Evolutionary conservation across 495 filamentous ascomycete genomes (phyloP), one percentile per base, ranked within the genome.

Genomic region (Tuber melanosporum): DNA sequence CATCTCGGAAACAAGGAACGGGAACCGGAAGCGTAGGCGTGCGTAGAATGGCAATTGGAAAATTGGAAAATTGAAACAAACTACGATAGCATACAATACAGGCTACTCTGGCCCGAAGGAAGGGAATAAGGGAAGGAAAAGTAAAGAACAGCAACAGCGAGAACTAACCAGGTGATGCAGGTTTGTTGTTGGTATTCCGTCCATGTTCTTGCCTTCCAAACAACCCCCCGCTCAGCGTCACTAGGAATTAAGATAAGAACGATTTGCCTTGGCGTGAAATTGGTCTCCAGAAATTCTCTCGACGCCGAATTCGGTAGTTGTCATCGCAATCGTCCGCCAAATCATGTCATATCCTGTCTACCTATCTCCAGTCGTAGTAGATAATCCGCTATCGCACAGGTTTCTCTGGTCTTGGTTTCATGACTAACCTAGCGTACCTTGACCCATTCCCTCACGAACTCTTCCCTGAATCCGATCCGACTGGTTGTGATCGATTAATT

Each of bases 71-170:
- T 69, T 32, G 66, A 43, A 57, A 41, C 71, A 69, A 39, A 44
- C 49, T 69, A 69, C 76, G 22, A 57, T n/a, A n/a, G 22, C 49
- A 8, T 57, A 49, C n/a, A 71, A 62, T 75, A 77, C 73, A 20
- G 10, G 52, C 45, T 66, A 71, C 73, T 66, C 73, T 80, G 79
- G 75, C 62, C 76, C 26, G 12, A 66, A 66, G 57, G 57, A 66
- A 32, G 26, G 57, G n/a, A 66, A 32, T 57, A 66, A 66, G n/a
- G n/a, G 26, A 66, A 49, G 47, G 19, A 49, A 22, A 49, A 66
- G 57, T 32, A 66, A 32, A 46, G 10, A 15, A 32, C 57, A 66
- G 32, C 57, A 66, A 66, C 57, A 66, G 57, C 26, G 57, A 66
- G 57, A 32, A 66, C 57, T 66, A 32, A 66, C 57, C 57, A 32